Base-by-base conservation (phyloP, 2,329 filamentous ascomycete genomes). In the Cadophora luteo-olivacea region DNA sequence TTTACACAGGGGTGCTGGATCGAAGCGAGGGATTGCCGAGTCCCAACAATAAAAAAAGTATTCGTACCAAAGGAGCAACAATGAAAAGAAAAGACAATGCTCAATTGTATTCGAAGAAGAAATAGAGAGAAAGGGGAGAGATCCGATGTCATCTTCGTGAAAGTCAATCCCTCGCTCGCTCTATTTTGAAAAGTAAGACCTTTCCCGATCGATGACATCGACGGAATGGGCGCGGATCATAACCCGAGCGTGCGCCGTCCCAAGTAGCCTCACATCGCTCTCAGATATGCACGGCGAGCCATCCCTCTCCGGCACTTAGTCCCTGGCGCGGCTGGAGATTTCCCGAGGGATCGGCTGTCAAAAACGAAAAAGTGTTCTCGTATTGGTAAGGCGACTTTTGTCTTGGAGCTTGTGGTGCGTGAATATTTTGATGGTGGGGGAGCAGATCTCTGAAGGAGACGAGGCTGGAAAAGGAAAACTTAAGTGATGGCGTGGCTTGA, bases 151-250 rank as follows among this genome's bases (percentile, higher is more conserved):
- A 16, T 45, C 16, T 6, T 45, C 41, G 41, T 45, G 16, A 45
- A 45, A 11, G 16, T 45, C 12, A 19, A 16, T 45, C 12, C 14
- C 41, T 45, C 16, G 4, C 41, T 45, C 41, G 41, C 41, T 45
- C 41, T 45, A 45, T 45, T 14, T 45, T 5, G 41, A 45, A 29
- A 45, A 45, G 41, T 22, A 36, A 60, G 57, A 60, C 57, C 57
- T 45, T 60, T 60, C 36, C 57, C 36, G 57, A 60, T 60, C 57
- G 36, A 60, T 60, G 57, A 60, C 57, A 60, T 24, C 57, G 57
- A 41, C 9, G 33, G 33, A 25, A 25, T 25, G 11, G 33, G 33
- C 36, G 57, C 57, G 57, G 57, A 60, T 60, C 9, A 49, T 41
- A 16, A 11, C 57, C 57, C 57, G 57, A 45, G 36, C 22, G 41